Evolutionary conservation across 202 grass and related monocot genomes (phyloP), one percentile per base, ranked within the genome.

Genomic region (Digitaria exilis): DNA sequence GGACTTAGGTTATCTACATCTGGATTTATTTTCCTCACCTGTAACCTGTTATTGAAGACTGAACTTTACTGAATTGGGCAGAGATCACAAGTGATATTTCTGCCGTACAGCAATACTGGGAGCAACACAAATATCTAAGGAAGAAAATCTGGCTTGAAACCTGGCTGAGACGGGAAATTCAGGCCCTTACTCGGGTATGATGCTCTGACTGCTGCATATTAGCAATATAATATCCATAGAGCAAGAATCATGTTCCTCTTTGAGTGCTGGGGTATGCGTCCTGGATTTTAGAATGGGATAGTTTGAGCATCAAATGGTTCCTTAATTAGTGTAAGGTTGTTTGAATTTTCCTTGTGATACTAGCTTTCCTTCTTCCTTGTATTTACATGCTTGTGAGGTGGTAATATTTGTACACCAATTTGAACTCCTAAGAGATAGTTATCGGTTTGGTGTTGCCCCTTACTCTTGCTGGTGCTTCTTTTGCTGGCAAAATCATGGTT

Each of bases 101-200:
- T 49, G 78, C 72, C 41, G 78, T 94, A 29, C 50, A 85, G 35
- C 85, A 91, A 48, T 96, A 92, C 62, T 96, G 96, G 93, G 90
- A 94, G 69, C 86, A 86, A 44, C 21, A 59, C 0, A 89, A 81
- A 51, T 96, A 90, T 80, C 81, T 95, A 5, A 78, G 87, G 35
- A 96, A 86, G 84, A 96, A 96, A 21, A 84, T 35, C 43, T 94
- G 91, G 93, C 71, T 96, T 83, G 78, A 96, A 87, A 88, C 84
- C 64, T 98, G 96, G 96, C 24, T 98, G 21, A 90, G 77, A 82
- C 68, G 79, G 44, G 96, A 98, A 90, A 82, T 98, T 87, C 91
- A 98, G 80, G 87, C 89, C 79, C 77, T 98, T 68, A 90, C 80
- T 35, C 89, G 85, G 87, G 93, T 94, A 85, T 45, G 57, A 3